These are phyloP conservation scores for Fusarium musae DNA, from an alignment of 2,329 filamentous ascomycete genomes.

Conservation along the genomic window DNA sequence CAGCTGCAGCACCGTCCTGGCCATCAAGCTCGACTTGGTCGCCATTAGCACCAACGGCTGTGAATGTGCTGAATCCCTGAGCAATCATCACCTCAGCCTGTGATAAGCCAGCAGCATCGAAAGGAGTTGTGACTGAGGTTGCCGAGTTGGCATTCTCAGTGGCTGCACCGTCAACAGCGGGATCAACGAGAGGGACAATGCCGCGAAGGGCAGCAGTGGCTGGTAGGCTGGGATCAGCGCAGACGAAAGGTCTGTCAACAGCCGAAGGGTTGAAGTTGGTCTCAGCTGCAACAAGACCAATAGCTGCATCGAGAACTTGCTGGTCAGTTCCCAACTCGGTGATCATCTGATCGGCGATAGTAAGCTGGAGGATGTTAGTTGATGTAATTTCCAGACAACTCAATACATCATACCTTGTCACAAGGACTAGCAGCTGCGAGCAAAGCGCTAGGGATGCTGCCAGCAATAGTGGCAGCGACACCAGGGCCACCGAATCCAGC, in stretches of 20 bases:
- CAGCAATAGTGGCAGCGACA: slow-evolving; percentile 71
- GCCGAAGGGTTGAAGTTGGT: slow-evolving; percentile 79
- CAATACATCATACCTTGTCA: slow-evolving; percentile 59
- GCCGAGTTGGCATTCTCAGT: slow-evolving; percentile 69
- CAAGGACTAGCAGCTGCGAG: slow-evolving; percentile 74
- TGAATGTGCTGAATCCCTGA: slow-evolving; percentile 73
- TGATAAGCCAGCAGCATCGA: slow-evolving; percentile 69
- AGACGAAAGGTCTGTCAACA: slow-evolving; percentile 69
- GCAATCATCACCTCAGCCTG: slow-evolving; percentile 72
- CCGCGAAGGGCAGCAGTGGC: slow-evolving; percentile 70
- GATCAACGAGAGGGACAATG: slow-evolving; percentile 75
- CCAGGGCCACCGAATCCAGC: slow-evolving; percentile 65
- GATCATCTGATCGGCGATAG: slow-evolving; percentile 72
- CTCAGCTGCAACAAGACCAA: slow-evolving; percentile 72
- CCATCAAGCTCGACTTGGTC: slow-evolving; percentile 49
- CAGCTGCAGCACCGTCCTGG: slow-evolving; percentile 48
- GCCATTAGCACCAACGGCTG: slow-evolving; percentile 50
- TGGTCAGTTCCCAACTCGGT: slow-evolving; percentile 67
- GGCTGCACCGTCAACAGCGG: slow-evolving; percentile 66
- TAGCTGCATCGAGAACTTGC: slow-evolving; percentile 70
- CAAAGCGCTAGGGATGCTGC: slow-evolving; percentile 69
- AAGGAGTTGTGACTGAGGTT: slow-evolving; percentile 62
- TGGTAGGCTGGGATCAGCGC: slow-evolving; percentile 71
- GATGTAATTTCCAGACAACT: not conserved
- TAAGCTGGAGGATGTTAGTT: slow-evolving; percentile 57